Conservation (phyloP, 768 basidiomycete genomes). For the Termitomyces sp. region DNA sequence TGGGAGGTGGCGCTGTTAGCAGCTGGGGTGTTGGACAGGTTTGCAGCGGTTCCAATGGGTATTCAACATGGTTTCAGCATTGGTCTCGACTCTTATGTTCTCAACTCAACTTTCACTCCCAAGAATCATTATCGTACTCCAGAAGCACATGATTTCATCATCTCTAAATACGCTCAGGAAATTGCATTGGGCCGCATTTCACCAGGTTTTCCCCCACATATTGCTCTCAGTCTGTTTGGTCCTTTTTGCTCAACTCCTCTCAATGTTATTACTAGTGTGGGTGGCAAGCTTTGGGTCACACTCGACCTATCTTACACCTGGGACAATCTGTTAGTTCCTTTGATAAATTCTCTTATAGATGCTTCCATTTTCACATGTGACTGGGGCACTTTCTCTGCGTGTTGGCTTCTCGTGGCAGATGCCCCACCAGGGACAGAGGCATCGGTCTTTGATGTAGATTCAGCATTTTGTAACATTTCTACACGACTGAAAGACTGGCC, state of each 20-base stretch:
- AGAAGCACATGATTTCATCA: background rate
- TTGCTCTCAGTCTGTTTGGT: background rate
- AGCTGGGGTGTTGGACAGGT: no score
- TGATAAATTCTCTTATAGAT: background rate
- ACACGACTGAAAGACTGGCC: background rate
- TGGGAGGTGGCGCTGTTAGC: no score
- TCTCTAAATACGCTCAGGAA: background rate
- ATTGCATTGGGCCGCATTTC: background rate
- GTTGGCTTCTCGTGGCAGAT: background rate
- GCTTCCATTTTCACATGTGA: fast-evolving
- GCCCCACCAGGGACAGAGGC: fast-evolving
- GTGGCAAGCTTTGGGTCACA: background rate
- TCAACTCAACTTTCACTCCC: no score
- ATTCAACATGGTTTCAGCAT: no score
- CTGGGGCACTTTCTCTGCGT: background rate
- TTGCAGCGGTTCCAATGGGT: no score
- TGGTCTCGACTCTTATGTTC: no score
- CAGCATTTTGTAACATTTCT: background rate
- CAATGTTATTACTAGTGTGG: background rate
- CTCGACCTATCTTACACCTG: background rate
- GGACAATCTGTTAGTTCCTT: background rate
- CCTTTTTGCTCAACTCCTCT: background rate
- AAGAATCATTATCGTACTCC: background rate
- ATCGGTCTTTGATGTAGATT: background rate
- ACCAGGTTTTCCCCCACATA: background rate